Evolutionary conservation across 768 basidiomycete species (phyloP), one percentile per base, ranked within the genome.

Genomic region (Mycena latifolia): DNA sequence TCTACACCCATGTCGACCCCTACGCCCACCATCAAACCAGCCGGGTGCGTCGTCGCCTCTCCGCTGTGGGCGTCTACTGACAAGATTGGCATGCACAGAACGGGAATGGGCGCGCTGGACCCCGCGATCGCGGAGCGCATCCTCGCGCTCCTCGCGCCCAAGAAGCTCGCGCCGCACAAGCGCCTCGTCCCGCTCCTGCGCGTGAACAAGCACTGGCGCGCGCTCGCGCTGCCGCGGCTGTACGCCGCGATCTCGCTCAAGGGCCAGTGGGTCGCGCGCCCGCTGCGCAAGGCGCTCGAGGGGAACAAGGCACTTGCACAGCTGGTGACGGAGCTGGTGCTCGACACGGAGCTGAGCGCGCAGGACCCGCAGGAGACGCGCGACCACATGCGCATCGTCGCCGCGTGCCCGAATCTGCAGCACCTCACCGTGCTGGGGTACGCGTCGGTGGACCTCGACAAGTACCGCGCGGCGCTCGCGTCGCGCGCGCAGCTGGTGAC

Each of bases 161-260:
- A 66, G 59, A 66, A 66, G 15, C 55, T 52, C 33, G 65, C 65
- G 5, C 65, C 65, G 20, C 65, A 66, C 48, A 66, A 66, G 25
- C 29, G 55, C 12, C 29, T 66, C 41, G 65, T 57, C 7, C 65
- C 65, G 3, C 60, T 61, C 2, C 65, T 66, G 1, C 59, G 65
- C 10, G 54, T 66, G 15, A 66, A 66, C 59, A 61, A 61, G 41
- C 65, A 61, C 48, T 66, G 65, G 65, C 41, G 52, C 43, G 29
- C 50, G 11, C 2, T 47, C 25, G 60, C 5, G 7, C 65, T 17
- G 5, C 54, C 20, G 0, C 59, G 59, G 1, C 20, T 66, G 2
- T 66, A 66, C 50, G 20, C 20, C 14, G 59, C 65, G 25, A 66
- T 66, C 59, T 51, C 65, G 10, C 46, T 61, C 41, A 61, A 61